These are phyloP conservation scores for Stipa capillata DNA, from an alignment of 176 grass and related monocot genomes.

Conservation along the genomic window DNA sequence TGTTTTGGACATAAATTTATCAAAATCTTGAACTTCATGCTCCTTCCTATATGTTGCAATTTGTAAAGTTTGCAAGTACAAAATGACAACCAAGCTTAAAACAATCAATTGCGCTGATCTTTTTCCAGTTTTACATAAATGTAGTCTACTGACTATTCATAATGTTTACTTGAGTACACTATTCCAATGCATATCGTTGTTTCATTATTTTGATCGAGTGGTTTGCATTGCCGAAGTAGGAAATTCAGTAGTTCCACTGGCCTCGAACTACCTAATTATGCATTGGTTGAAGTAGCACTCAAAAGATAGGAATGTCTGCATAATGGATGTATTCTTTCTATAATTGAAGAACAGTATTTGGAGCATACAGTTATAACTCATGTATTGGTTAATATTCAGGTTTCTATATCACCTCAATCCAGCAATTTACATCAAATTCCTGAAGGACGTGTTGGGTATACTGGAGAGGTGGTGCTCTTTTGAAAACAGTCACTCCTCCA, in stretches of 20 bases:
- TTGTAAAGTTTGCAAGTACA: not conserved
- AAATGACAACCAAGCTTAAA: not conserved
- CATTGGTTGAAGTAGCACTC: not conserved
- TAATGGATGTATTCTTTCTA: constrained; percentile 1
- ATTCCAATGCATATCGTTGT: not conserved
- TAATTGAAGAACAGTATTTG: not conserved
- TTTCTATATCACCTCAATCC: constrained; percentile 34
- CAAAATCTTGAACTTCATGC: not conserved
- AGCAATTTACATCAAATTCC: constrained; percentile 67
- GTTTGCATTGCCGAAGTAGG: not conserved
- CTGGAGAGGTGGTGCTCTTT: constrained; percentile 85
- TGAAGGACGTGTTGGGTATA: constrained; percentile 88
- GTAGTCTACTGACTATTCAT: not conserved
- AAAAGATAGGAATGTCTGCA: not conserved
- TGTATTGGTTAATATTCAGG: constrained; percentile 35
- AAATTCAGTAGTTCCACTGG: not conserved
- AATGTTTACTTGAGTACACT: not conserved
- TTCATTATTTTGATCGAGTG: constrained; percentile 11
- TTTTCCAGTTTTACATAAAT: not conserved
- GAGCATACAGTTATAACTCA: not conserved
- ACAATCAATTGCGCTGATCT: not conserved
- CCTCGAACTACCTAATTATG: not conserved
- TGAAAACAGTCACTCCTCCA: constrained; percentile 76
- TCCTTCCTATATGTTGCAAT: not conserved
- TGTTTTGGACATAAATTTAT: not conserved